A percentile compares a stretch with the other conserved stretches of the same genome.
phyloP scores from a whole-genome alignment of 2,329 filamentous ascomycete genomes.

The Ophiocordyceps camponoti-floridani region DNA sequence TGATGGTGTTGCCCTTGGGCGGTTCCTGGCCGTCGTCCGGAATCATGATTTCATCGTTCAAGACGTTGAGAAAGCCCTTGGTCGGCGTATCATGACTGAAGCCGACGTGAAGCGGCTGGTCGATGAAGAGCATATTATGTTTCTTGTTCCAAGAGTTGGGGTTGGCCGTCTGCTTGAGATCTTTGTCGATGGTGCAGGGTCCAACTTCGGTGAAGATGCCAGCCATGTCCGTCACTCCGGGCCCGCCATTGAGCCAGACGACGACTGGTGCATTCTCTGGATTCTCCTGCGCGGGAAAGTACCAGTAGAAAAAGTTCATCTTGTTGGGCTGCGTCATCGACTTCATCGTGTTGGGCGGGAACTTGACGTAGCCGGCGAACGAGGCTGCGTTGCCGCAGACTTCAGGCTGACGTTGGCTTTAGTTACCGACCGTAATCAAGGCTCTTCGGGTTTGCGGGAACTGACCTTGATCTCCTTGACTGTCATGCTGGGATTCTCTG shows the following conservation, averaged over 20 bases:
- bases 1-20: slow-evolving; percentile 9
- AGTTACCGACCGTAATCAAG: background rate
- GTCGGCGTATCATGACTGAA: slow-evolving; percentile 46
- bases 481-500: background rate
- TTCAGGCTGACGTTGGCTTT: background rate
- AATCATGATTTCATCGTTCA: slow-evolving; percentile 21
- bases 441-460: background rate
- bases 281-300: slow-evolving; percentile 25
- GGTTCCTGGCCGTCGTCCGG: slow-evolving; percentile 17
- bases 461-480: background rate
- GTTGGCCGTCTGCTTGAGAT: slow-evolving; percentile 33
- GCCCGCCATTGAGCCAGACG: slow-evolving; percentile 50
- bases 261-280: slow-evolving; percentile 24
- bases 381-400: background rate
- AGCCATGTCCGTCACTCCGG: slow-evolving; percentile 41
- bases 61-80: slow-evolving; percentile 37
- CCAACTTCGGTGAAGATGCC: slow-evolving; percentile 46
- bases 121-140: slow-evolving; percentile 35
- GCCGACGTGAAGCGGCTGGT: slow-evolving; percentile 47
- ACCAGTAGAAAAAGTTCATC: slow-evolving; percentile 24
- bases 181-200: slow-evolving; percentile 27
- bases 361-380: background rate
- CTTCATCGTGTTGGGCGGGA: background rate
- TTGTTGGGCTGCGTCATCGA: background rate
- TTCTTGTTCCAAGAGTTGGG: slow-evolving; percentile 46